Percentiles rank a stretch among this genome's conserved stretches.
phyloP scores from a whole-genome alignment of 441 rosid genomes.

The Kokia cookei region DNA sequence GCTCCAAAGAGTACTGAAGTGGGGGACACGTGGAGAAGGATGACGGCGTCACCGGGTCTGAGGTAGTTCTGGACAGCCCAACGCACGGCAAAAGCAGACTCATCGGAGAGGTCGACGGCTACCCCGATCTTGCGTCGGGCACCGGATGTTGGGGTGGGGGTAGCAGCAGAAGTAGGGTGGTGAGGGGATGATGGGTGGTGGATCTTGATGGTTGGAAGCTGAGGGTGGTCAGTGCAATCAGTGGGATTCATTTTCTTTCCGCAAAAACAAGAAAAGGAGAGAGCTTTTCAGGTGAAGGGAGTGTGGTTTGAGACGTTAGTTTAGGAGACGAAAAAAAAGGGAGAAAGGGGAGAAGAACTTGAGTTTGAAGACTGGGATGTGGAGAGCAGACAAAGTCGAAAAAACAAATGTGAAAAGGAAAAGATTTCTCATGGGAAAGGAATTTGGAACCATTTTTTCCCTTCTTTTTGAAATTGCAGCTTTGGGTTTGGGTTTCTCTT shows the following conservation, averaged over 20 bases:
- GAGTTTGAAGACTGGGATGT: neutral
- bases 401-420: neutral
- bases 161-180: constrained; percentile 35
- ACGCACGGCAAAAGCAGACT: constrained; percentile 68
- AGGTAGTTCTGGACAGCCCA: constrained; percentile 86
- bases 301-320: too few relatives aligned
- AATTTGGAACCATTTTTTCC: neutral
- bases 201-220: constrained; percentile 74
- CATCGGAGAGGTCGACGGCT: constrained; percentile 87
- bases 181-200: constrained; percentile 62
- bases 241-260: constrained; percentile 35
- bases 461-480: neutral
- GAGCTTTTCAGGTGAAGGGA: neutral
- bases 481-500: neutral
- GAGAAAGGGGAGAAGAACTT: neutral
- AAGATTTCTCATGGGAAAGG: neutral
- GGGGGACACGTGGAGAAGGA: constrained; percentile 89
- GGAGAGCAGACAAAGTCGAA: neutral
- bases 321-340: neutral
- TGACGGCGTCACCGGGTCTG: constrained; percentile 89
- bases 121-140: constrained; percentile 90
- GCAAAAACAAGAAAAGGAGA: neutral
- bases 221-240: constrained; percentile 48
- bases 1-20: constrained; percentile 92
- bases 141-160: constrained; percentile 55